Base-by-base conservation (phyloP, 768 basidiomycete species). In the Pleurotus cornucopiae region DNA sequence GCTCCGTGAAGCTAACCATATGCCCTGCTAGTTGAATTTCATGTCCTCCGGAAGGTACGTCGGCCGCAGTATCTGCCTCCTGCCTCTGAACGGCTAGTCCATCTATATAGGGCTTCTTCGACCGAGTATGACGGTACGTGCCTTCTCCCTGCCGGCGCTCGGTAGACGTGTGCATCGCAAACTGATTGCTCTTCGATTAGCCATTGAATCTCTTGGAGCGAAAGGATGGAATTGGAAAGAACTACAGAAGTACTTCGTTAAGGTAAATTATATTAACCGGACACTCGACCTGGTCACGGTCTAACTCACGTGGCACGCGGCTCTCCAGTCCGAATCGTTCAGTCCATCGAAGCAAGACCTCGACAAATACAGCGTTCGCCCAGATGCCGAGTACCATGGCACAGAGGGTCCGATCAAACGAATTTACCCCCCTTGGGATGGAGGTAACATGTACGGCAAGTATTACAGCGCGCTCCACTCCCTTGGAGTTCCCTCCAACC, bases 191-290 rank as follows among this genome's bases (percentile, higher is more conserved):
- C 6, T 41, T 30, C 39, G 7, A 20, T 11, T 18, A 62, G 63
- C 56, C 5, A 55, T 63, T 48, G 60, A 57, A 30, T 18, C 55
- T 3, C 56, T 62, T 20, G 62, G 63, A 26, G 54, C 55, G 3
- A 40, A 55, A 3, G 62, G 62, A n/a, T 64, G 62, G 63, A 49
- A 56, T 55, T 64, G 62, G 62, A 49, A 58, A 2, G 57, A 60
- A 5, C 57, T 64, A 1, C 11, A 57, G 6, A 46, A 34, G 16
- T 63, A 64, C 44, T 64, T 64, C 46, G 41, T 56, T 12, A 56
- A 48, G 57, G 62, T 63, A 18, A 46, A 43, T 14, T 6, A 11
- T 34, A 7, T 9, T 34, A 9, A 34, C 30, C 30, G 30, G 30
- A 34, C 30, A 7, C 6, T 34, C 30, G 40, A 20, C 4, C 21